Base-by-base conservation (phyloP, 148 eudicot genomes). In the Cornus controversa region DNA sequence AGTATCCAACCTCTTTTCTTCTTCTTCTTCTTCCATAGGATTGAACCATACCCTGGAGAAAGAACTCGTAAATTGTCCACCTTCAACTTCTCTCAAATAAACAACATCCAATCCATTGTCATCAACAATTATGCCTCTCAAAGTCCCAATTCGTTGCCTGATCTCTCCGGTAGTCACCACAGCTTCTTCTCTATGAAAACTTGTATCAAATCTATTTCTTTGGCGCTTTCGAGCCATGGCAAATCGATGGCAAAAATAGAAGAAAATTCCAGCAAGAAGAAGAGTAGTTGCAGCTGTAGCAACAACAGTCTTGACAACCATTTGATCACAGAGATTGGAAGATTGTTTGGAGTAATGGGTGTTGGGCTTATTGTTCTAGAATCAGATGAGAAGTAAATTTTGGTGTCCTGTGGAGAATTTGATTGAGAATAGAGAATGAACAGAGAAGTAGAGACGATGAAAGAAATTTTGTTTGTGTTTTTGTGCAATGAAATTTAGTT, bases 1-100 rank as follows among this genome's bases (percentile, higher is more conserved):
- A 11, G 74, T 57, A 68, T 81, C 69, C 20, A 82, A 72, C 62
- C 73, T 78, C 69, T 76, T 88, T 64, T 60, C 82, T 66, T 77
- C 84, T 65, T 67, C 78, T 16, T 67, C 78, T 45, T 37, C 80
- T 63, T 54, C 81, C 71, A 88, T 67, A 26, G 83, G 83, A 82
- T 86, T 80, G 10, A 76, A 11, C 90, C 86, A 87, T 78, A 85
- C 80, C 77, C 73, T 82, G 23, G 90, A 80, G 53, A 88, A 82
- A 71, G 83, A 74, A 53, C 66, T 74, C 66, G 37, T 58, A 18
- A 83, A 69, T 31, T 78, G 67, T 28, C 81, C 74, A 15, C 69
- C 54, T 66, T 85, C 86, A 14, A 73, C 10, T 58, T 77, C 80
- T 27, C 83, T 86, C 69, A 84, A 27, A 66, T 82, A 84, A 26